Evolutionary conservation across 176 grass and related monocot species (phyloP).

Genomic region (Otatea glauca): DNA sequence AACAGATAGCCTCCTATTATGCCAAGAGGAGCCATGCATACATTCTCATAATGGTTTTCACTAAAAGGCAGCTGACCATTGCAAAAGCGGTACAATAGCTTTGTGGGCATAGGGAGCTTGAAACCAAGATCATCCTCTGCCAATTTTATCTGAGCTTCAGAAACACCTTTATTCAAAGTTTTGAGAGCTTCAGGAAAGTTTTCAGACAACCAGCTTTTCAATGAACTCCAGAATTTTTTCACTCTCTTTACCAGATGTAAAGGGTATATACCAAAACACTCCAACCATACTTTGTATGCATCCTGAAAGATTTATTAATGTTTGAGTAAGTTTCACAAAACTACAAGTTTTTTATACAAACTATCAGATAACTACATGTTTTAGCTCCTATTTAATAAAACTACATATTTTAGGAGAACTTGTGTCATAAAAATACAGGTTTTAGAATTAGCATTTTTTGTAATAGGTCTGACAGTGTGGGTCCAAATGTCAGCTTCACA

Average conservation of each 20-base stretch:
- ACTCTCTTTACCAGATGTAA: slow-evolving; percentile 86
- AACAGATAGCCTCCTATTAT: slow-evolving; percentile 89
- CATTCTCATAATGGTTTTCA: slow-evolving; percentile 15
- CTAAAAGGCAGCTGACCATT: slow-evolving; percentile 76
- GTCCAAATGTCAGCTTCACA: no score
- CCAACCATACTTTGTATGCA: slow-evolving; percentile 76
- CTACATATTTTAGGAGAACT: no score
- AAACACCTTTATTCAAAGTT: slow-evolving; percentile 78
- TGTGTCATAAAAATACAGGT: no score
- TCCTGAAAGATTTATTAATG: slow-evolving; percentile 55
- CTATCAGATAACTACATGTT: no score
- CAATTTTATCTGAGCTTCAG: slow-evolving; percentile 67
- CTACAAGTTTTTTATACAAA: no score
- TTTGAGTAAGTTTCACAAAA: not conserved
- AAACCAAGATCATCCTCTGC: slow-evolving; percentile 74
- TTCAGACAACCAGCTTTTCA: slow-evolving; percentile 74
- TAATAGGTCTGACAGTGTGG: no score
- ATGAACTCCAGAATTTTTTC: slow-evolving; percentile 72
- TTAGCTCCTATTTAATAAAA: no score
- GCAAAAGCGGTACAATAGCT: slow-evolving; percentile 85
- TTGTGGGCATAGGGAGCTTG: slow-evolving; percentile 77
- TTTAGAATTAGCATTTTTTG: no score
- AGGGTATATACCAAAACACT: slow-evolving; percentile 88
- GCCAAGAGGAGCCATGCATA: slow-evolving; percentile 49
- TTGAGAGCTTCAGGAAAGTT: slow-evolving; percentile 81